Conservation (phyloP, 1,284 basidiomycete genomes). For the Ceratobasidium sp. region DNA sequence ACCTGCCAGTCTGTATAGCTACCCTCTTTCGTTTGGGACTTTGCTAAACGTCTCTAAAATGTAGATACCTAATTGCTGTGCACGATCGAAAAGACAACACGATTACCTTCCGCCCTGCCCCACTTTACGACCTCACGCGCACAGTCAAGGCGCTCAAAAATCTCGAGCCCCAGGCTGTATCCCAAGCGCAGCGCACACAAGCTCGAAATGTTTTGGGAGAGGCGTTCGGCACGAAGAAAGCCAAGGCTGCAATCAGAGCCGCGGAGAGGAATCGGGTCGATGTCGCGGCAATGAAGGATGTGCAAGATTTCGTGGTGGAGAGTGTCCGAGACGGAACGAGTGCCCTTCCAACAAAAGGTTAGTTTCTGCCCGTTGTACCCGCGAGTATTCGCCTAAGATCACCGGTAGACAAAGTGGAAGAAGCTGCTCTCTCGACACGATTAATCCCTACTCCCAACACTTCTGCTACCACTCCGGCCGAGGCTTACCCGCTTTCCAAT, state of each 20-base stretch:
- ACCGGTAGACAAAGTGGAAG: conserved; percentile 52
- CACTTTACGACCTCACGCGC: conserved; percentile 76
- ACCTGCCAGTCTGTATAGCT: conserved; percentile 49
- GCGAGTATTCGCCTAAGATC: conserved; percentile 3
- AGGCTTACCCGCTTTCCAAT: conserved; percentile 74
- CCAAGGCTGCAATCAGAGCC: conserved; percentile 81
- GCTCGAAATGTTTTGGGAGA: conserved; percentile 83
- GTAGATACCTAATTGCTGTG: conserved; percentile 70
- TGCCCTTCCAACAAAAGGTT: conserved; percentile 70
- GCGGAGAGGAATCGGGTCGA: conserved; percentile 88
- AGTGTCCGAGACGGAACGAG: conserved; percentile 76
- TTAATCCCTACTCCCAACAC: conserved; percentile 76
- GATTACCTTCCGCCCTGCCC: conserved; percentile 69
- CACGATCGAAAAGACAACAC: conserved; percentile 74
- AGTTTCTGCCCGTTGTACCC: conserved; percentile 45
- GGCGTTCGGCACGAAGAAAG: conserved; percentile 92
- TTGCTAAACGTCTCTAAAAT: background rate
- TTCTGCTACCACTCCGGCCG: conserved; percentile 67
- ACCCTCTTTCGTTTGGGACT: conserved; percentile 40
- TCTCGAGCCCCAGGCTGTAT: conserved; percentile 56
- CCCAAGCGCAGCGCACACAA: conserved; percentile 60
- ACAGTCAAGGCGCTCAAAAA: conserved; percentile 81
- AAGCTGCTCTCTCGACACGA: conserved; percentile 70
- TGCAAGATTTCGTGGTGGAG: conserved; percentile 77
- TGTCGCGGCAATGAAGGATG: conserved; percentile 80